Evolutionary conservation across 768 basidiomycete species (phyloP), one percentile per base, ranked within the genome.

Genomic region (Boletales sp.): DNA sequence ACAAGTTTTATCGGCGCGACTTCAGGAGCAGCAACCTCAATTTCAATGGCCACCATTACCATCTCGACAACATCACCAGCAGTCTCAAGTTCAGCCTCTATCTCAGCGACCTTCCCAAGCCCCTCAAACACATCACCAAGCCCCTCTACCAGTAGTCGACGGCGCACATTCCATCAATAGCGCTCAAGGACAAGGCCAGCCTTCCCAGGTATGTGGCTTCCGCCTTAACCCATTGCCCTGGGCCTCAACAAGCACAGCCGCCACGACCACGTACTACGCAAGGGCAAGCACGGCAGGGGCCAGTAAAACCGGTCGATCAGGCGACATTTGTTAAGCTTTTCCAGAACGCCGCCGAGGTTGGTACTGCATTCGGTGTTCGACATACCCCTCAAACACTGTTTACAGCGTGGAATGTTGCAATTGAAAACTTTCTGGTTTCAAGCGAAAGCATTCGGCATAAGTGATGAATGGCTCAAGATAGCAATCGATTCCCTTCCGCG

Each of bases 281-380:
- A 47, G 51, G 50, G 19, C 49, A 52, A 32, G 39, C 13, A 37
- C 19, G 14, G n/a, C 63, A 47, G 25, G 47, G 18, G 8, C 38
- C 8, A 1, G 15, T 39, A 33, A 47, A 44, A 14, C 21, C 18
- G 25, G 33, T 15, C 11, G 53, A 55, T 41, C 54, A 54, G 43
- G 60, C 52, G 12, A 48, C 15, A 14, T 67, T 68, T 21, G 43
- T 56, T 25, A 53, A 49, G 17, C 37, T 36, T 25, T 69, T 67
- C 31, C 67, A 62, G 34, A 17, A 7, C 1, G 59, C 55, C 13
- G 43, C 56, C 8, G 47, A 55, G 38, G 66, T 67, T 44, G 5
- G 65, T 54, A 13, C 34, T 42, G 44, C 25, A 8, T 49, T 51
- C 11, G 18, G 41, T 38, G 14, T 41, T 36, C n/a, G n/a, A n/a